Base-by-base conservation (phyloP, 345 rosid genomes). In the Anastatica hierochuntica region DNA sequence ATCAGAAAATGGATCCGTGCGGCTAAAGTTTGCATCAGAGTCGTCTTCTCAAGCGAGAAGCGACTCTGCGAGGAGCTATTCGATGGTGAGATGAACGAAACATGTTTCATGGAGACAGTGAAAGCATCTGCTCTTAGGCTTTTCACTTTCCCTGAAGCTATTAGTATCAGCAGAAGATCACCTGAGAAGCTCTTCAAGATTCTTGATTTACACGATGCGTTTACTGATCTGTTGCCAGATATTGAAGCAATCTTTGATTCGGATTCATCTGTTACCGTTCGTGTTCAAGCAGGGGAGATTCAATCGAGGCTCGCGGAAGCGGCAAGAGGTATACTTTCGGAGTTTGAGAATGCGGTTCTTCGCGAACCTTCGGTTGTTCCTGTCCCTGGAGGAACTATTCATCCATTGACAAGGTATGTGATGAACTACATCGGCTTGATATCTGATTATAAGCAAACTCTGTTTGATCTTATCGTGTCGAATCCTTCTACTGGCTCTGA, bases 181-280 rank as follows among this genome's bases (percentile, higher is more conserved):
- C 89, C 98, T 0, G 98, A 90, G 79, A 90, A 87, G 74, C 64
- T 90, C 20, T 90, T 90, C 61, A 90, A 90, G 80, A 90, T 84
- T 49, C 67, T 90, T 37, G 95, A 90, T 64, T 74, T 90, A 41
- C 95, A 87, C 29, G 98, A 90, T 50, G 83, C 95, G 4, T 34
- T 87, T 41, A 60, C 60, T 51, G 89, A 83, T 30, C 68, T 87
- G 67, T 62, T 76, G 54, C 89, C 92, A 1, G 98, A 87, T 33
- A 80, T 90, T 5, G 98, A 87, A 39, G 69, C 70, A 3, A 87
- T 90, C 38, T 90, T 90, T 15, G 76, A 77, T 33, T 77, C 85
- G 0, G 81, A 84, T 51, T 65, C 75, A 0, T 82, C 82, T 1
- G 79, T 77, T 31, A 52, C 76, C 0, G 49, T 90, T 39, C 70